Base-by-base conservation (phyloP, 768 basidiomycete species). In the Lactarius evosmus region DNA sequence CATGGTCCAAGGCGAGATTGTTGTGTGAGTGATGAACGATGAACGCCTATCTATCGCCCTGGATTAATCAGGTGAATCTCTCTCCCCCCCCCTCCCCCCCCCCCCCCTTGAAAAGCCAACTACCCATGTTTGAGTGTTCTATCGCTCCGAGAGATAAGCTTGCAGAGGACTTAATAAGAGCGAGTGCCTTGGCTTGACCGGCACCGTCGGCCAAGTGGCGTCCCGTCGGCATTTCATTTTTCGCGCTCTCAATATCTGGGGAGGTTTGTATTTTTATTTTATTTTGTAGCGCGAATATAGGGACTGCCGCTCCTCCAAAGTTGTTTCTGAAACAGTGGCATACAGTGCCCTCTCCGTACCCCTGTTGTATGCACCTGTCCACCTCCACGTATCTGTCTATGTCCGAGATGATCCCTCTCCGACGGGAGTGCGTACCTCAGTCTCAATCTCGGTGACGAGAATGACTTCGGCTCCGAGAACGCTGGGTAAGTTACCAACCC, bases 111-210 rank as follows among this genome's bases (percentile, higher is more conserved):
- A 14, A 33, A 29, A 53, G 29, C 19, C 30, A 49, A 34, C 38
- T 57, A 8, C 49, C 36, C 54, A 54, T 19, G 16, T 62, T 62
- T 19, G 61, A 36, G 12, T 62, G 61, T 1, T 29, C 40, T 11
- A 57, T 62, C 61, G 33, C 55, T 11, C 46, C 61, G 8, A 56
- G 61, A 57, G 49, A 62, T 57, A 29, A 46, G 9, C 19, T 56
- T 27, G 55, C 55, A 2, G 46, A 57, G 16, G 61, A 41, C 27
- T 41, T 51, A 49, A 57, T 62, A 3, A 41, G 32, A 8, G 54
- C 34, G 19, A 40, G 38, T 38, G 7, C 3, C 7, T 14, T 51
- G 34, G 34, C 19, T 22, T 62, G 46, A 62, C n/a, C 3, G 4
- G 11, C 11, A 22, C 7, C 16, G 16, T 17, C 36, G 36, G 36